These are phyloP conservation scores for Trypethelium eluteriae DNA, from an alignment of 495 filamentous ascomycete species.

Conservation along the genomic window DNA sequence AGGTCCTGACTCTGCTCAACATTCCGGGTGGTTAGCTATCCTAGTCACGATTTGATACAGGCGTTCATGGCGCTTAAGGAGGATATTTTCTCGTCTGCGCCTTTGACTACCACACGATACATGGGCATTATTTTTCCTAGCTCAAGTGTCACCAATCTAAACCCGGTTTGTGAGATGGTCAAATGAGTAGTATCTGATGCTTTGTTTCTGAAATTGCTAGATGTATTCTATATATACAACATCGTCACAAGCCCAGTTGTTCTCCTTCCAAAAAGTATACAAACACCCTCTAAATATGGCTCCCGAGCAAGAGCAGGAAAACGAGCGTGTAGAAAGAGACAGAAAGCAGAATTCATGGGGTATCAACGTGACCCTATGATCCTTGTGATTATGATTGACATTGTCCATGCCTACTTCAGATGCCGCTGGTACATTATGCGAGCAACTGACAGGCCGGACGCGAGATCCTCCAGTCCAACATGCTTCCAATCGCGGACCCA, in stretches of 20 bases:
- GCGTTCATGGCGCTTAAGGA: too few relatives aligned
- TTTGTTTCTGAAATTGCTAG: not conserved
- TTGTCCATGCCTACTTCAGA: not conserved
- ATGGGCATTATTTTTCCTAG: too few relatives aligned
- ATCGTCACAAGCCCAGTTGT: slow-evolving; percentile 1
- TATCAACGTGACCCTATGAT: not conserved
- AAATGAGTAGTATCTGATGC: too few relatives aligned
- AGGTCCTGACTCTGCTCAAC: too few relatives aligned
- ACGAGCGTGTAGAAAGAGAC: slow-evolving; percentile 8
- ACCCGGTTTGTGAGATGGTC: not conserved
- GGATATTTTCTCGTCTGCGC: too few relatives aligned
- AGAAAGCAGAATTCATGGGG: not conserved
- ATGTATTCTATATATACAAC: slow-evolving; percentile 11
- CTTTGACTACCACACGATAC: too few relatives aligned
- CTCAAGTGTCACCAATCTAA: too few relatives aligned
- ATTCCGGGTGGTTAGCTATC: too few relatives aligned
- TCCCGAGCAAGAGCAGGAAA: not conserved
- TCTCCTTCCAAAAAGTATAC: not conserved
- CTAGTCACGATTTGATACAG: too few relatives aligned
- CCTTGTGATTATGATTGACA: not conserved
- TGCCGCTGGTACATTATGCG: slow-evolving; percentile 7
- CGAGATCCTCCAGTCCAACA: not conserved
- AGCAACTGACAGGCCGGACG: not conserved
- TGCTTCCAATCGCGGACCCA: too few relatives aligned
- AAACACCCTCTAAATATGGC: slow-evolving; percentile 1